Conservation (phyloP, 371 early-diverging fungal species). For the Actinomortierella wolfii region DNA sequence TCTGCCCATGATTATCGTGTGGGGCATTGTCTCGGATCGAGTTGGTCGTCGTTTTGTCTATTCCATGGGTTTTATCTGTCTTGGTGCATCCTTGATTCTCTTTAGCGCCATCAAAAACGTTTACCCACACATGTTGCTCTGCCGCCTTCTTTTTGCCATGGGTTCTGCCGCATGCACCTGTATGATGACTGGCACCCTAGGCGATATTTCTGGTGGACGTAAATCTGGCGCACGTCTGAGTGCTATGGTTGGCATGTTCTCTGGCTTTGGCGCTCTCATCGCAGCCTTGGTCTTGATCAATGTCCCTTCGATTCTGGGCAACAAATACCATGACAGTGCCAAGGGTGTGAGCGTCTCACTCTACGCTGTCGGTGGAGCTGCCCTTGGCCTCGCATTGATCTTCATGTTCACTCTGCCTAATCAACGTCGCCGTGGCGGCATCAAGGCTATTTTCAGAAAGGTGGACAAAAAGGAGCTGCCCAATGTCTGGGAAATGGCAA, state of each 20-base stretch:
- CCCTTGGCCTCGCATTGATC: conserved; percentile 43
- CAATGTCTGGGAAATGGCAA: conserved; percentile 19
- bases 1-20: conserved; percentile 49
- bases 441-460: conserved; percentile 15
- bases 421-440: background rate
- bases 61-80: conserved; percentile 50
- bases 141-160: conserved; percentile 62
- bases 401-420: conserved; percentile 51
- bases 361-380: conserved; percentile 51
- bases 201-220: conserved; percentile 54
- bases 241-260: conserved; percentile 56
- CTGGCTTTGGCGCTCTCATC: conserved; percentile 58
- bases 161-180: conserved; percentile 72
- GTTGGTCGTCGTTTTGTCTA: conserved; percentile 59
- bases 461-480: conserved; percentile 4
- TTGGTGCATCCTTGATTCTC: conserved; percentile 50
- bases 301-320: conserved; percentile 47
- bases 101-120: conserved; percentile 52
- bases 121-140: conserved; percentile 54
- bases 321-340: conserved; percentile 13
- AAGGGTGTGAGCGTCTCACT: conserved; percentile 41
- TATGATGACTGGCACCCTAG: conserved; percentile 71
- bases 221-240: conserved; percentile 54
- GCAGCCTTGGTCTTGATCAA: conserved; percentile 53
- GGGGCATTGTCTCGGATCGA: conserved; percentile 61